Conservation (phyloP, 352 stramenopile genomes). For the Peronospora tabacina region DNA sequence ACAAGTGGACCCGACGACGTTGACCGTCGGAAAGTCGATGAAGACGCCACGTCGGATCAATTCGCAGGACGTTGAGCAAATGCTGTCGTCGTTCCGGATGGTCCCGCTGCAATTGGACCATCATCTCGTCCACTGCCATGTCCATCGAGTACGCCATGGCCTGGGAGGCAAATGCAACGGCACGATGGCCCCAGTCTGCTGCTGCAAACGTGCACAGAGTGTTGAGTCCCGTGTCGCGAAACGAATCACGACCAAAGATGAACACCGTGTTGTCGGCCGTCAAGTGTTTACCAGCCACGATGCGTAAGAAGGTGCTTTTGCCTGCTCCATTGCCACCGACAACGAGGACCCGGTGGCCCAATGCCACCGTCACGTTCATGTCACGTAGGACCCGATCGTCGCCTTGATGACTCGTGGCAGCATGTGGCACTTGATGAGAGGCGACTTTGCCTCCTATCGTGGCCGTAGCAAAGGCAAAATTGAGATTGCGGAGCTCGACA, state of each 20-base stretch:
- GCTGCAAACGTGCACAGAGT: slow-evolving; percentile 90
- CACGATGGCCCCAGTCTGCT: slow-evolving; percentile 93
- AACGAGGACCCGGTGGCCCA: slow-evolving; percentile 87
- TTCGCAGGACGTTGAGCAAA: slow-evolving; percentile 91
- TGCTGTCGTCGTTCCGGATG: slow-evolving; percentile 91
- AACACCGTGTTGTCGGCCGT: slow-evolving; percentile 76
- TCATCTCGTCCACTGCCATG: slow-evolving; percentile 95
- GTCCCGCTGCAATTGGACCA: slow-evolving; percentile 91
- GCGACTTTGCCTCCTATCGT: slow-evolving; percentile 51
- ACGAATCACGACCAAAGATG: slow-evolving; percentile 89
- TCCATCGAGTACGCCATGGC: slow-evolving; percentile 88
- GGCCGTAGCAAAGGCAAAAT: slow-evolving; percentile 74
- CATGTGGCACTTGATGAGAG: slow-evolving; percentile 49
- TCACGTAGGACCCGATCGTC: slow-evolving; percentile 82
- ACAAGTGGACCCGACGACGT: slow-evolving; percentile 91
- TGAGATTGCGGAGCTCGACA: slow-evolving; percentile 50
- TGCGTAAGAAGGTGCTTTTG: slow-evolving; percentile 92
- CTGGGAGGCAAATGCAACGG: slow-evolving; percentile 91
- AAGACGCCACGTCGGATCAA: slow-evolving; percentile 90
- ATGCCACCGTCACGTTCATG: slow-evolving; percentile 74
- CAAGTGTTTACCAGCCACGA: slow-evolving; percentile 93
- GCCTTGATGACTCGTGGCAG: slow-evolving; percentile 15
- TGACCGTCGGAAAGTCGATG: slow-evolving; percentile 78
- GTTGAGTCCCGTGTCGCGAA: slow-evolving; percentile 94
- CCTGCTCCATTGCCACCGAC: slow-evolving; percentile 93